Conservation (phyloP, 2,329 filamentous ascomycete genomes). For the Bipolaris sorokiniana region DNA sequence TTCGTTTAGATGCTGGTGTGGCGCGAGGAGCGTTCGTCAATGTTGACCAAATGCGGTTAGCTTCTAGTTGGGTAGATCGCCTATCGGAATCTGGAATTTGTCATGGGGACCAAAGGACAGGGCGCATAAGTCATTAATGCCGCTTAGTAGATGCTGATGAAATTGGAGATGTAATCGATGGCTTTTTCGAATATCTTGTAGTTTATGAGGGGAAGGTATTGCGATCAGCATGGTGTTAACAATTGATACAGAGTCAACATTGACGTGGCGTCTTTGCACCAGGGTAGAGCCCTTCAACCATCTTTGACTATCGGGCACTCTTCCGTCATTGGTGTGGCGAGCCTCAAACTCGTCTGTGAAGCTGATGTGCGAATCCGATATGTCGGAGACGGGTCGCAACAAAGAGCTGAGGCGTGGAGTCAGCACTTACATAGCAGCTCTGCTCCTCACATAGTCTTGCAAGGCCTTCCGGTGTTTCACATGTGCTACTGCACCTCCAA, state of each 20-base stretch:
- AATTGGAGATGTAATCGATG: conserved; percentile 26
- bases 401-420: conserved; percentile 29
- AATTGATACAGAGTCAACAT: conserved; percentile 18
- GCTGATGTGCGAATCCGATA: conserved; percentile 18
- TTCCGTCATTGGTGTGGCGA: conserved; percentile 22
- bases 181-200: conserved; percentile 20
- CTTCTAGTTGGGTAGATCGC: conserved; percentile 27
- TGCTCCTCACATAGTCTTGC: conserved; percentile 17
- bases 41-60: conserved; percentile 32
- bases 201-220: conserved; percentile 18
- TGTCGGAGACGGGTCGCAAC: conserved; percentile 35
- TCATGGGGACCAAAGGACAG: conserved; percentile 10
- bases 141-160: conserved; percentile 35
- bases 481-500: conserved; percentile 26
- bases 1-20: conserved; percentile 29
- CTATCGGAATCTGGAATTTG: conserved; percentile 37
- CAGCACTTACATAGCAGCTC: conserved; percentile 22
- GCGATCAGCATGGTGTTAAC: conserved; percentile 26
- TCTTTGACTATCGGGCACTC: conserved; percentile 10
- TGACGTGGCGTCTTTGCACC: conserved; percentile 10
- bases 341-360: conserved; percentile 15
- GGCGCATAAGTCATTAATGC: conserved; percentile 14
- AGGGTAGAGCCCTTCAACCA: conserved; percentile 12
- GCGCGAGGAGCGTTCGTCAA: conserved; percentile 41
- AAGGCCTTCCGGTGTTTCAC: conserved; percentile 13